Evolutionary conservation across 2,329 filamentous ascomycete species (phyloP), one percentile per base, ranked within the genome.

Genomic region (Fusarium goolgardi): DNA sequence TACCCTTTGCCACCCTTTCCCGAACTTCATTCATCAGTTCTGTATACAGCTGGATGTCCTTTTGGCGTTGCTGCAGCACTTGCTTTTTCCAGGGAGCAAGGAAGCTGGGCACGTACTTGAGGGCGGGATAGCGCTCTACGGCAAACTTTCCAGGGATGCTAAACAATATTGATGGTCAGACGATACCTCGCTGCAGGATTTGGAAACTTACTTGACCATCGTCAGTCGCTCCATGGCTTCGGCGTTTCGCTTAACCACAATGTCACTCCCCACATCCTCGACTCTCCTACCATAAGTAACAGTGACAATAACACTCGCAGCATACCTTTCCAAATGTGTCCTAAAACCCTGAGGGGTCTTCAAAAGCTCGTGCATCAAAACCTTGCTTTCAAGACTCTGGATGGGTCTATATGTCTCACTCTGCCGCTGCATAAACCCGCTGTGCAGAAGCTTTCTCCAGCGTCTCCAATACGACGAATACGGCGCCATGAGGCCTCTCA

Each of bases 191-290:
- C 23, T 2, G 4, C 3, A 9, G 5, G 11, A 8, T 39, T 1
- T 13, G 11, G 4, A 11, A 6, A 71, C 75, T 62, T 59, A 82
- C 81, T 83, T 83, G 44, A 82, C 79, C 41, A 75, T 75, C 2
- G 80, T 81, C 16, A 83, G 66, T 6, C 81, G 78, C 4, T 76
- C 79, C 81, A 82, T 82, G 0, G 81, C 76, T 57, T 83, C 78
- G 0, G 73, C 77, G 54, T 81, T 81, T 1, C 76, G 69, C 7
- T 61, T 69, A 0, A 81, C 80, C 0, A 81, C 79, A 7, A 75
- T 75, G 41, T 81, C 80, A 2, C 72, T 78, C 11, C 69, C 67
- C 59, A 58, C 79, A 29, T 73, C 70, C 18, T 73, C 55, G 0
- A 73, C 71, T 13, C 71, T 69, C 1, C 80, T 69, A 0, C 81